Percentiles rank a stretch among this genome's conserved stretches.
These are phyloP conservation scores for Rhodotorula mucilaginosa DNA, from an alignment of 1,284 basidiomycete species.

Conservation along the genomic window DNA sequence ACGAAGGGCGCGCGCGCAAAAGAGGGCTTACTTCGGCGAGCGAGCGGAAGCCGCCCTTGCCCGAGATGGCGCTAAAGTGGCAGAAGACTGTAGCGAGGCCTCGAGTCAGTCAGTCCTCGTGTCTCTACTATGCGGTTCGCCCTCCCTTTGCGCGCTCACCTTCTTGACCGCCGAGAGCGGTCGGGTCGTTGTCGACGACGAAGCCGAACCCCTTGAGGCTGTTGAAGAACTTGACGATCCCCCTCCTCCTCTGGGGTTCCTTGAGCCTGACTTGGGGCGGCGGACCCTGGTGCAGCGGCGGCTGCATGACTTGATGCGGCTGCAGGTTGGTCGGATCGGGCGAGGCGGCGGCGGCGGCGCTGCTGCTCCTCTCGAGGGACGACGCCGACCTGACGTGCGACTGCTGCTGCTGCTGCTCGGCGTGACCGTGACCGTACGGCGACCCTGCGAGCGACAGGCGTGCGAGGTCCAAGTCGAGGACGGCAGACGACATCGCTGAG, in stretches of 20 bases:
- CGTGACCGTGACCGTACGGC: neutral
- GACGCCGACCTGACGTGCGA: neutral
- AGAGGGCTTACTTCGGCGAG: slow-evolving; percentile 40
- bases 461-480: slow-evolving; percentile 14
- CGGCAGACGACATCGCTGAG: slow-evolving; percentile 7
- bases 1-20: neutral
- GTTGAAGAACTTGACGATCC: slow-evolving; percentile 41
- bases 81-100: slow-evolving; percentile 38
- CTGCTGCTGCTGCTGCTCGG: slow-evolving; percentile 2
- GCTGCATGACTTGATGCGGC: slow-evolving; percentile 36
- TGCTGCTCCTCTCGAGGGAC: slow-evolving; percentile 2
- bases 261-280: slow-evolving; percentile 31
- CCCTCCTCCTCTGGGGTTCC: slow-evolving; percentile 32
- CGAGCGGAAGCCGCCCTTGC: slow-evolving; percentile 44
- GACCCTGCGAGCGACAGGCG: slow-evolving; percentile 20
- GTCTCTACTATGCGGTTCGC: no score
- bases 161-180: slow-evolving; percentile 44
- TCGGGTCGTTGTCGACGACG: slow-evolving; percentile 42
- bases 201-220: slow-evolving; percentile 44
- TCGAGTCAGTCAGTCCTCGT: neutral
- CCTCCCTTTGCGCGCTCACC: slow-evolving; percentile 24
- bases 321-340: slow-evolving; percentile 4
- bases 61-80: slow-evolving; percentile 44
- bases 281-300: slow-evolving; percentile 27
- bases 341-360: neutral